Base-by-base conservation (phyloP, 73 alveolate genomes). In the Paraurostyla sp. region DNA sequence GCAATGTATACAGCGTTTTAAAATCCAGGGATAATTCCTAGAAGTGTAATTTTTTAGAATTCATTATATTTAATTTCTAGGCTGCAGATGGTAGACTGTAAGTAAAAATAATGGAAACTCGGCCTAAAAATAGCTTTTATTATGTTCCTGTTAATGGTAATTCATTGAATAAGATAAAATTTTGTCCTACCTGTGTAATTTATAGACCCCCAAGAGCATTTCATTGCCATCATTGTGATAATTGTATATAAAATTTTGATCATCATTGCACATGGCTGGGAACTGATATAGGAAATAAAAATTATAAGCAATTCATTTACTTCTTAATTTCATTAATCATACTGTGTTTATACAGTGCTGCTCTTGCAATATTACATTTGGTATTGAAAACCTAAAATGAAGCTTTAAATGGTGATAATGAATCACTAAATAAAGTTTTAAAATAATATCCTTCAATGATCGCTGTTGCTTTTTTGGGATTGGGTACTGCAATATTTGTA, bases 201-300 rank as follows among this genome's bases (percentile, higher is more conserved):
- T 20, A 20, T 18, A 54, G 69, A 54, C 69, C 69, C 6, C 69
- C 69, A 54, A 54, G 69, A 54, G 69, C 69, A 20, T 27, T 54
- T 54, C 69, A 54, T n/a, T 54, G 69, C 30, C 15, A 54, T n/a
- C 23, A 27, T 9, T 54, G 69, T 18, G 69, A 54, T 54, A 54
- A 54, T 54, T 54, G 69, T n/a, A 35, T 54, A 4, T 4, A 9
- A 13, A 35, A 54, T 9, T 54, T 54, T 35, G 69, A 54, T 18
- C 69, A 54, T 54, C 69, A 54, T 54, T 54, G 69, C 30, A 54
- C 15, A 18, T 54, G 69, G 69, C 69, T 54, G 36, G 69, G 69
- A 13, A 54, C 15, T 18, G 15, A 35, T 18, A n/a, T 54, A 54
- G 69, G 69, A 4, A 54, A 54, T 18, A 54, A 35, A 54, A 54